phyloP scores from a whole-genome alignment of 2,329 filamentous ascomycete species.

The Epicoccum sorghinum region DNA sequence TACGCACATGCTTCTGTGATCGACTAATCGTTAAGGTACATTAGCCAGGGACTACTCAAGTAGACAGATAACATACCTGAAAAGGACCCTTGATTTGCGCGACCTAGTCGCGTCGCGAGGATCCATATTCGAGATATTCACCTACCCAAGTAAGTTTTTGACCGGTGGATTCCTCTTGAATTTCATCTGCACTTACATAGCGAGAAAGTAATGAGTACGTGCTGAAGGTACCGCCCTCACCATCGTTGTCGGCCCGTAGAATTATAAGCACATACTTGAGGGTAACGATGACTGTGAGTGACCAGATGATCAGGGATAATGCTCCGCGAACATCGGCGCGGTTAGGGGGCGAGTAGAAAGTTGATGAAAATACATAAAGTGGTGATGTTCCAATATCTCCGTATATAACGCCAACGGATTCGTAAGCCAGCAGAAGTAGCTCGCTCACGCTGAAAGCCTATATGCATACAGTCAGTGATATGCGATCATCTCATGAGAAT shows the following conservation, averaged over 20 bases:
- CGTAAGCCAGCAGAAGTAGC: slow-evolving; percentile 57
- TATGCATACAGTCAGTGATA: not conserved
- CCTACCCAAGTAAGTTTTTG: slow-evolving; percentile 53
- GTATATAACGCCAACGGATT: slow-evolving; percentile 71
- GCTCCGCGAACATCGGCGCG: slow-evolving; percentile 68
- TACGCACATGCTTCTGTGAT: slow-evolving; percentile 60
- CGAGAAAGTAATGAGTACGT: slow-evolving; percentile 67
- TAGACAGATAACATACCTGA: not conserved
- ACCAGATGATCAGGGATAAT: slow-evolving; percentile 73
- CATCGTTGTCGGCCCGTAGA: slow-evolving; percentile 70
- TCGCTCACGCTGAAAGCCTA: slow-evolving; percentile 39
- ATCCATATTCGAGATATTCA: slow-evolving; percentile 65
- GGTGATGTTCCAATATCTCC: slow-evolving; percentile 72
- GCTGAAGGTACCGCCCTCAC: slow-evolving; percentile 73
- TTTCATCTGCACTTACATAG: slow-evolving; percentile 50
- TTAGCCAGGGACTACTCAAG: slow-evolving; percentile 55
- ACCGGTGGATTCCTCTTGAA: not conserved
- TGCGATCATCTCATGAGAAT: slow-evolving; percentile 6
- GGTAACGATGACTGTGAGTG: slow-evolving; percentile 72
- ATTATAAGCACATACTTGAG: slow-evolving; percentile 73
- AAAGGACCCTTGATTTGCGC: slow-evolving; percentile 37
- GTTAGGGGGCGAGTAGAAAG: slow-evolving; percentile 59
- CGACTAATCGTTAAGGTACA: slow-evolving; percentile 52
- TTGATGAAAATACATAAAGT: slow-evolving; percentile 75
- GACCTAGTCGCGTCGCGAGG: slow-evolving; percentile 63